Evolutionary conservation across 1,139 yeast genomes (phyloP), one percentile per base, ranked within the genome.

Genomic region (Sugiyamaella xylanicola): DNA sequence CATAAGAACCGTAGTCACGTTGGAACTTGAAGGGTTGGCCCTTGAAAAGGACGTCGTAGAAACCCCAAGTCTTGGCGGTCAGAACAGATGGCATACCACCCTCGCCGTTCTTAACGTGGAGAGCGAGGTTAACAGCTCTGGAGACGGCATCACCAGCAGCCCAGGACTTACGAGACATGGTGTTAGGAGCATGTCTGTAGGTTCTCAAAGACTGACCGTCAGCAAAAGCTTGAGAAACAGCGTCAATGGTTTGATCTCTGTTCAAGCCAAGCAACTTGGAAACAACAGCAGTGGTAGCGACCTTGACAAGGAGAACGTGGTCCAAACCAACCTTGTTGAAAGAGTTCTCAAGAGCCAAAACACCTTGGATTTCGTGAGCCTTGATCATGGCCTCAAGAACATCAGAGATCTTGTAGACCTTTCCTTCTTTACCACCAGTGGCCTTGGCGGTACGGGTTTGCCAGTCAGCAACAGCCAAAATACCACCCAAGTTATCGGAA

Each of bases 91-190:
- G 85, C 74, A 82, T 77, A 20, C 85, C 85, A 32, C 78, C 72
- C 64, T 77, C 79, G 29, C 84, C 84, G 55, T 76, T 72, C 67
- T 78, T 77, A 44, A 81, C 84, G 58, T 78, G 72, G 55, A 77
- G 74, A 11, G 78, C 84, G 59, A 82, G 66, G 66, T 81, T 79
- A 25, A 82, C 85, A 16, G 85, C 86, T 59, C 85, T 74, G n/a
- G 83, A 74, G 51, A 78, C 78, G 11, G 85, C 85, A 62, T 82
- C 85, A 59, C 85, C 86, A 13, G 86, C 86, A 37, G 86, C 86
- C 86, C 86, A 82, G 0, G 84, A 81, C 71, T 82, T 82, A 65
- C 85, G 75, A 9, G 83, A 77, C 72, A 81, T 81, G 56, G 85
- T 82, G 70, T 82, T 82, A 59, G 86, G 85, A 7, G 85, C 83